Evolutionary conservation across 306 rosid species (phyloP).

Genomic region (Citrullus amarus): DNA sequence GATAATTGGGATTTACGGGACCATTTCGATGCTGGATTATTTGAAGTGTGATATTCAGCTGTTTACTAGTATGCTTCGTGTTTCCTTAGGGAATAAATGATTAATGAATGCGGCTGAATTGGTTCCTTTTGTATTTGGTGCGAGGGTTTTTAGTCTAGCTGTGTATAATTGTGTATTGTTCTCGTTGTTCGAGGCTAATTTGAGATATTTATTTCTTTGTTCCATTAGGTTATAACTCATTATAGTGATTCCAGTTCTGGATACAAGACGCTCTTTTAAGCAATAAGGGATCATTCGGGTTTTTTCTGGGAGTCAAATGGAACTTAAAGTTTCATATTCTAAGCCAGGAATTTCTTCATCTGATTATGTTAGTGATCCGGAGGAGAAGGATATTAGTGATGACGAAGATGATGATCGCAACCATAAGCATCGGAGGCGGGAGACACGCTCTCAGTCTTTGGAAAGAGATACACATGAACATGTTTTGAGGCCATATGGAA

Average conservation of each 20-base stretch:
- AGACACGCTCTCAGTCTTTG: slow-evolving; percentile 48
- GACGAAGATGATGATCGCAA: slow-evolving; percentile 95
- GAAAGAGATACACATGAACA: slow-evolving; percentile 70
- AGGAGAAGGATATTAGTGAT: slow-evolving; percentile 87
- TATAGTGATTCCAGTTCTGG: not conserved
- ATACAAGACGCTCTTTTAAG: not conserved
- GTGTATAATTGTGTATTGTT: not conserved
- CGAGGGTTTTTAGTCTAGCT: not conserved
- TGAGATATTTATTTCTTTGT: not conserved
- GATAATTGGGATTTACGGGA: not conserved
- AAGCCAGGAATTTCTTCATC: slow-evolving; percentile 3
- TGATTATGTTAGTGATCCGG: slow-evolving; percentile 11
- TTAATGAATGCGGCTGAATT: not conserved
- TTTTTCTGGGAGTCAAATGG: not conserved
- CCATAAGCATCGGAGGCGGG: slow-evolving; percentile 26
- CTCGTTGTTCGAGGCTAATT: not conserved
- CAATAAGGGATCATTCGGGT: not conserved
- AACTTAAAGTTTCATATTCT: slow-evolving; percentile 8
- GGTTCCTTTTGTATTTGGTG: not conserved
- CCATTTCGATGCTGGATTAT: not conserved
- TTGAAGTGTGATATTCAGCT: slow-evolving; percentile 11
- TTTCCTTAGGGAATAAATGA: not conserved
- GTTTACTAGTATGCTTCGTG: not conserved
- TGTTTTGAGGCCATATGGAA: slow-evolving; percentile 62
- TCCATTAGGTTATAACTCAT: not conserved